Conservation (phyloP, 2,329 filamentous ascomycete genomes). For the Alternaria tenuissima region DNA sequence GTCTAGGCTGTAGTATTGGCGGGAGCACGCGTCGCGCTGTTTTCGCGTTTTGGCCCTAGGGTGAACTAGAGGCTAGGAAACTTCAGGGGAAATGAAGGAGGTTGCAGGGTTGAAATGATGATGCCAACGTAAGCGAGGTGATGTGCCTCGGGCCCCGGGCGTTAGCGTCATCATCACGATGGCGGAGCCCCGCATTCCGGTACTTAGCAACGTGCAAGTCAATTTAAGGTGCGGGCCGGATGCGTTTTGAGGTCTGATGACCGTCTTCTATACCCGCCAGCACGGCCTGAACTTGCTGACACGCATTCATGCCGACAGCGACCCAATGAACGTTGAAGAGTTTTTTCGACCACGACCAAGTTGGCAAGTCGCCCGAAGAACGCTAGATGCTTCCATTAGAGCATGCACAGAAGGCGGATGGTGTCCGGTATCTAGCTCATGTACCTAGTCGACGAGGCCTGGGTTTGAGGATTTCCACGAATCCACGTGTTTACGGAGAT, state of each 20-base stretch:
- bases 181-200: conserved; percentile 19
- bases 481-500: conserved; percentile 6
- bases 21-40: neutral
- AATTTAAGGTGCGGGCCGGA: conserved; percentile 20
- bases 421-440: conserved; percentile 5
- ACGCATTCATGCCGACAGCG: conserved; percentile 12
- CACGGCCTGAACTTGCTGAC: neutral
- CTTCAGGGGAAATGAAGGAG: conserved; percentile 20
- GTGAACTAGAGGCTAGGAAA: conserved; percentile 10
- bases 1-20: neutral
- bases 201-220: conserved; percentile 7
- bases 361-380: conserved; percentile 13
- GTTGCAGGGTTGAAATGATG: conserved; percentile 13
- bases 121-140: conserved; percentile 16
- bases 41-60: conserved; percentile 7
- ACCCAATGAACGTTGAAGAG: conserved; percentile 11
- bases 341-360: conserved; percentile 7
- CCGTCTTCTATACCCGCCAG: neutral
- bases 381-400: conserved; percentile 6
- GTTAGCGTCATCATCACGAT: conserved; percentile 7
- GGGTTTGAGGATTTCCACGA: conserved; percentile 11
- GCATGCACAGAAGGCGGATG: conserved; percentile 1
- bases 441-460: neutral
- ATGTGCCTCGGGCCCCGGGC: conserved; percentile 4
- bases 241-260: conserved; percentile 18